Evolutionary conservation across 2,329 filamentous ascomycete species (phyloP), one percentile per base, ranked within the genome.

Genomic region (Ascomycota sp.): DNA sequence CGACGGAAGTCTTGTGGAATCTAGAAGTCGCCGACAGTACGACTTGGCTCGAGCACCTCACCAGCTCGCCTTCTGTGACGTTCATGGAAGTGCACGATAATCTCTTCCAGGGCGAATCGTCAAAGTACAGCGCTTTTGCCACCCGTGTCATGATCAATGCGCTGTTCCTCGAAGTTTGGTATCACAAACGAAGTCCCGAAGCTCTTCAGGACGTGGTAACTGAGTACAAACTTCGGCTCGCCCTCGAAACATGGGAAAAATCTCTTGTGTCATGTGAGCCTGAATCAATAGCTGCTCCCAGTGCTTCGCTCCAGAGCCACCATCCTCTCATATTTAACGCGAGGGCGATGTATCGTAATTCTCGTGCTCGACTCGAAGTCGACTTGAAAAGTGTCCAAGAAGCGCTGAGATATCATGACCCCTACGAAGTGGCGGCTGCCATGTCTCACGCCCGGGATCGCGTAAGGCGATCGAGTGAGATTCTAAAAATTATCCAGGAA

Each of bases 141-240:
- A 92, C 89, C 8, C 81, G 89, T 37, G 82, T 95, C 38, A 91
- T 98, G 81, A 94, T 95, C 65, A 98, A 95, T 46, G 86, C 89
- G 8, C 64, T 98, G 38, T 98, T 95, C 63, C 66, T 98, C 29
- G 89, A 95, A 53, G 86, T 95, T 3, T 98, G 89, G 89, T 92
- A 93, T 48, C 82, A 95, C 60, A 94, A 94, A 68, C 80, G 89
- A 46, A 94, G 82, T 51, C 86, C 86, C n/a, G 85, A 95, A 51
- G 85, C 86, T 30, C 63, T 95, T 25, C 89, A 95, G 55, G 86
- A 95, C 47, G 85, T 95, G 24, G 86, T 95, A 27, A 92, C 86
- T 4, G 89, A 95, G 57, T 95, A 93, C 67, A 95, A 94, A 63
- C 75, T 98, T 36, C 74, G 89, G 33, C 70, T 94, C 31, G 89